Conservation (phyloP, 1,284 basidiomycete genomes). For the Irpex sp. region DNA sequence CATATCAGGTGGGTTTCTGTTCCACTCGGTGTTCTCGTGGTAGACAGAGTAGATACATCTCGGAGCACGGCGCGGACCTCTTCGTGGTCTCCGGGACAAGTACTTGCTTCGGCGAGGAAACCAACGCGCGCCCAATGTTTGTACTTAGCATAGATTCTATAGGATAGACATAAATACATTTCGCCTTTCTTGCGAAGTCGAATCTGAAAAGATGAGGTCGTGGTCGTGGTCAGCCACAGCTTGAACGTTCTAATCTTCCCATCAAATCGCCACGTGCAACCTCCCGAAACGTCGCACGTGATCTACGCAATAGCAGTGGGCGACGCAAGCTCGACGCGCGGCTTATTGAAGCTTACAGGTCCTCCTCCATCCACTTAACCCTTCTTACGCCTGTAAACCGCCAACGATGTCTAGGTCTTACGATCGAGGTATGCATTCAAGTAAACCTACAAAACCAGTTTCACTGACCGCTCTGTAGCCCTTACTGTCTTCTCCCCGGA, state of each 20-base stretch:
- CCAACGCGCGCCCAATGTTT: not conserved
- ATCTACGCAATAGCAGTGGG: slow-evolving; percentile 11
- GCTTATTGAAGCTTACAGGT: slow-evolving; percentile 23
- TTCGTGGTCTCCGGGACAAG: not conserved
- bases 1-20: not conserved
- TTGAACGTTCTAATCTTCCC: not conserved
- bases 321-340: slow-evolving; percentile 49
- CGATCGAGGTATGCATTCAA: slow-evolving; percentile 57
- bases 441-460: not conserved
- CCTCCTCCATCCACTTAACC: slow-evolving; percentile 1
- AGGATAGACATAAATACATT: not conserved
- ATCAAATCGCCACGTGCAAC: not conserved
- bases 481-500: slow-evolving; percentile 94
- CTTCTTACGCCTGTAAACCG: slow-evolving; percentile 1
- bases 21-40: not conserved
- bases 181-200: too few species aligned
- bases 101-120: not conserved
- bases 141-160: not conserved
- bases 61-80: not conserved
- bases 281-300: slow-evolving; percentile 15
- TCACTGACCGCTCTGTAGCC: slow-evolving; percentile 39
- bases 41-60: not conserved
- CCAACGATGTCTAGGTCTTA: slow-evolving; percentile 66
- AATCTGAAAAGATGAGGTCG: too few species aligned
- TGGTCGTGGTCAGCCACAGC: not conserved